Base-by-base conservation (phyloP, 2,329 filamentous ascomycete genomes). In the Apiospora rasikravindrae region DNA sequence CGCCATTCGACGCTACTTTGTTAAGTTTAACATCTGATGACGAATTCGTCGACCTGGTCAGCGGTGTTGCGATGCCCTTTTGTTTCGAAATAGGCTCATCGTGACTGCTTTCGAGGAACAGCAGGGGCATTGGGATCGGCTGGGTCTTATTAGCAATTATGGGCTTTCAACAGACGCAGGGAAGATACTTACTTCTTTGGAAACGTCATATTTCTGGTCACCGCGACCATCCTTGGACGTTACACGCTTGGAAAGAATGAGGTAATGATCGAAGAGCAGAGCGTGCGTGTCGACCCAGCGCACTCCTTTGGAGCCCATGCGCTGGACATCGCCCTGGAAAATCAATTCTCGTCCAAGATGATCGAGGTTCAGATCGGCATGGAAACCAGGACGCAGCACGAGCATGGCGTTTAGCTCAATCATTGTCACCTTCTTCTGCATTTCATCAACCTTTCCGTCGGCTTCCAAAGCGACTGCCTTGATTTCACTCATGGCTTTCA, bases 251-350 rank as follows among this genome's bases (percentile, higher is more conserved):
- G 96, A 93, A 64, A 99, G 85, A 45, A 99, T 95, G 49, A 99
- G 88, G 81, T 98, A 99, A 82, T 99, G 95, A 78, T 99, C 97
- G 79, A 99, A 98, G 0, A 99, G 88, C 66, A 99, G 88, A 2
- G 94, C 95, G 80, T 98, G 95, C 0, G 94, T 97, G 78, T 99
- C 96, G 10, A 98, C 91, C 92, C 96, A 98, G 74, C 92, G 92
- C 80, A 98, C 96, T 71, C 95, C 91, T 80, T 94, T 97, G 61
- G 92, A 94, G 71, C 96, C 95, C 85, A 95, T 93, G 74, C 96
- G 89, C 80, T 97, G 94, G 72, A 99, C 84, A 77, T 98, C 95
- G 72, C 96, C 96, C 77, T 92, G 92, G 73, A 99, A 92, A 73
- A 99, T 93, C 71, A 99, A 88, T 79, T 98, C 93, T 74, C 96